These are phyloP conservation scores for Carex arenaria DNA, from an alignment of 202 grass and related monocot species.

Conservation along the genomic window DNA sequence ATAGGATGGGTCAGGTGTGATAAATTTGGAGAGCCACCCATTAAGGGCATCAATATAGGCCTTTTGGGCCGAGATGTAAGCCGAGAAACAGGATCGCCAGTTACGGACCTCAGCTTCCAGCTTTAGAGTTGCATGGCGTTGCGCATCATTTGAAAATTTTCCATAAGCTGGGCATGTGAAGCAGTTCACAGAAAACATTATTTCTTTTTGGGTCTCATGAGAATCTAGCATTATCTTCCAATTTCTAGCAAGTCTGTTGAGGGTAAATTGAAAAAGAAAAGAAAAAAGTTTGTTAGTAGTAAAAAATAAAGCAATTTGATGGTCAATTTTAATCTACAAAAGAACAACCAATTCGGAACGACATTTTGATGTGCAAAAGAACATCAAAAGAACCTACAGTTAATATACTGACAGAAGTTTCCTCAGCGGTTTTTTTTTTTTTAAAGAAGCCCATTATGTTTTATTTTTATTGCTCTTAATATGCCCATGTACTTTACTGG, in stretches of 20 bases:
- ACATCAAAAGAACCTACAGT: neutral
- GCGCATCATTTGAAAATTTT: slow-evolving; percentile 74
- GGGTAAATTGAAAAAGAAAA: neutral
- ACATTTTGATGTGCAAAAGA: neutral
- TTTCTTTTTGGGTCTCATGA: slow-evolving; percentile 90
- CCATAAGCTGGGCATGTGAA: slow-evolving; percentile 92
- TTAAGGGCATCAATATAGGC: slow-evolving; percentile 73
- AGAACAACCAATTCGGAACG: neutral
- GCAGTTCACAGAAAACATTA: slow-evolving; percentile 89
- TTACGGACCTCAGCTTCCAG: slow-evolving; percentile 79
- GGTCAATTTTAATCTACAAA: neutral
- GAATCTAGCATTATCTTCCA: slow-evolving; percentile 93
- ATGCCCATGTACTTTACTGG: neutral
- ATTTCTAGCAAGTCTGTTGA: slow-evolving; percentile 48
- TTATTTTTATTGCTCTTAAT: neutral
- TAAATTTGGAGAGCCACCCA: slow-evolving; percentile 85
- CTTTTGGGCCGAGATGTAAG: slow-evolving; percentile 63
- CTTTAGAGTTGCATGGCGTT: slow-evolving; percentile 75
- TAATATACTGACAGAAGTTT: neutral
- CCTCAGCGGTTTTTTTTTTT: neutral
- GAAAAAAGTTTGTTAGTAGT: neutral
- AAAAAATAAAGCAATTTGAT: neutral
- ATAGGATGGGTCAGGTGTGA: slow-evolving; percentile 52
- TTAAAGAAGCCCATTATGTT: neutral
- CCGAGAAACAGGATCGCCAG: slow-evolving; percentile 74